Evolutionary conservation across 139 green algal species (phyloP).

Genomic region (Closterium sp.): DNA sequence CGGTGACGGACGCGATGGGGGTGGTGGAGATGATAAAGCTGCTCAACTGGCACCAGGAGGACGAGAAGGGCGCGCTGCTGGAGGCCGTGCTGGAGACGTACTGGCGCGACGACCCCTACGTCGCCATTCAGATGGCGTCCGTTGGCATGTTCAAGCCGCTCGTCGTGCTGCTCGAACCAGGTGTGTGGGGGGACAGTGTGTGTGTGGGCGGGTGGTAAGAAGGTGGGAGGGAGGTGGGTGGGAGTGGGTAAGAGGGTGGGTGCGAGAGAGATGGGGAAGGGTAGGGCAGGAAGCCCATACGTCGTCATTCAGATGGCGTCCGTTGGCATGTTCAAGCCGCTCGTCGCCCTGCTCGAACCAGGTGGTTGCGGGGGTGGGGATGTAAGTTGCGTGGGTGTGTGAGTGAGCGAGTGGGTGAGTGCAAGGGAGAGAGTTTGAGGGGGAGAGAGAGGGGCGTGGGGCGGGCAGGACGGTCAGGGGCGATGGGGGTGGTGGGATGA

Average conservation of each 20-base stretch:
- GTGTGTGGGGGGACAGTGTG: neutral
- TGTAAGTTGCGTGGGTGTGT: too few species aligned
- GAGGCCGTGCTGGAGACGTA: slow-evolving; percentile 25
- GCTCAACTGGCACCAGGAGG: slow-evolving; percentile 18
- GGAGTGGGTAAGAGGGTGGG: too few species aligned
- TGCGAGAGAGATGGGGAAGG: too few species aligned
- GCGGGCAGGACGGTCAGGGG: neutral
- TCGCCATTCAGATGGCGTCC: slow-evolving; percentile 38
- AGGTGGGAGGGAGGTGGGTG: too few species aligned
- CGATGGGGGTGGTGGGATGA: slow-evolving; percentile 13
- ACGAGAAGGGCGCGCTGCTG: neutral
- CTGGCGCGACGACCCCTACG: slow-evolving; percentile 22
- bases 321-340: slow-evolving; percentile 26
- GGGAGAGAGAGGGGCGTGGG: too few species aligned
- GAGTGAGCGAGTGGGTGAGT: too few species aligned
- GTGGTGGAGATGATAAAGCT: slow-evolving; percentile 25
- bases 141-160: slow-evolving; percentile 31
- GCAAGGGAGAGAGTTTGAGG: too few species aligned
- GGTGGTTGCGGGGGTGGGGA: neutral
- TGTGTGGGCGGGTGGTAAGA: too few species aligned
- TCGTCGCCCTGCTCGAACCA: neutral
- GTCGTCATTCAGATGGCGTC: slow-evolving; percentile 39
- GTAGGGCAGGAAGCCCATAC: neutral
- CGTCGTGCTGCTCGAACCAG: slow-evolving; percentile 11
- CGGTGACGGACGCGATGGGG: slow-evolving; percentile 24